Evolutionary conservation across 2,329 filamentous ascomycete genomes (phyloP), one percentile per base, ranked within the genome.

Genomic region (Chrysoporthe cubensis): DNA sequence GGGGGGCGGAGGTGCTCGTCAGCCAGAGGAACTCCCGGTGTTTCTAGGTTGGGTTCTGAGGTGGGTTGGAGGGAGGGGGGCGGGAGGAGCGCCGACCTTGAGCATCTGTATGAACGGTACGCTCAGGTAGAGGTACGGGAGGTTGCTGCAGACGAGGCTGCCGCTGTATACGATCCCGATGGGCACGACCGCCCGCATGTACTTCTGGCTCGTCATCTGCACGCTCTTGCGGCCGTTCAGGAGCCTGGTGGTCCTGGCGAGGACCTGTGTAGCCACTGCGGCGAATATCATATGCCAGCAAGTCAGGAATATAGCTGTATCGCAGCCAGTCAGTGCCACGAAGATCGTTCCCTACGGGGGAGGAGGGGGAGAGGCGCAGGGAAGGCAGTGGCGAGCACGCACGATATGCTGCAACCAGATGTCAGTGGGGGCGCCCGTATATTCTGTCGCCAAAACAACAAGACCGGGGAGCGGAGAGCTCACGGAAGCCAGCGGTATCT

Each of bases 71-170:
- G 2, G 13, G 4, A 1, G 18, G 13, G 44, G 44, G 13, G 14
- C 21, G 4, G 2, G 5, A 5, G 7, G 14, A 32, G 21, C 44
- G 26, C 70, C 2, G 72, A 92, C 90, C 91, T 97, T 97, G 80
- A 97, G 89, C 94, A 97, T 97, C 85, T 97, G 94, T 76, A 97
- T 97, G 81, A 97, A 97, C 69, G 94, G 91, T 67, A 97, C 94
- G 74, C 91, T 94, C 67, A 97, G 87, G 81, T 97, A 97, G 66
- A 97, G 86, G 78, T 97, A 97, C 73, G 94, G 93, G 81, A 96
- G 82, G 83, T 97, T 97, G 78, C 93, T 93, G 81, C 93, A 97
- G 77, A 97, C 97, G 81, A 97, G 87, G 79, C 91, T 94, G 82
- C 97, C 84, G 76, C 91, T 94, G 88, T 97, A 97, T 82, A 97